Percentiles rank a stretch among this genome's conserved stretches.
Evolutionary conservation across 2,329 filamentous ascomycete species (phyloP).

Genomic region (Colletotrichum neosansevieriae): DNA sequence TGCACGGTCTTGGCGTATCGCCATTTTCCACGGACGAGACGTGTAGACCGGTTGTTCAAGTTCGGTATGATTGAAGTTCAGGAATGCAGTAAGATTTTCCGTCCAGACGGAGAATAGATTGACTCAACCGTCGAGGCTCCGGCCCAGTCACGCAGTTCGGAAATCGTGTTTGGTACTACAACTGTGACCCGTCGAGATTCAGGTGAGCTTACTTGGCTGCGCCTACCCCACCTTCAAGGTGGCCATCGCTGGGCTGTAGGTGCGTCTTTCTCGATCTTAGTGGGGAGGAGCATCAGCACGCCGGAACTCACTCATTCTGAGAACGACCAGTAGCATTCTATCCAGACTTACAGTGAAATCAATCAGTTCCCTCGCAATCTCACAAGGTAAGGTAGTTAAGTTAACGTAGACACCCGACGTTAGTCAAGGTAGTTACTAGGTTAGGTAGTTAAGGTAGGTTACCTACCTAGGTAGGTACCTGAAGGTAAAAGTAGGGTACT

Average conservation of each 20-base stretch:
- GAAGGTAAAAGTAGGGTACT: no score
- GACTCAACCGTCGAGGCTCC: slow-evolving; percentile 4
- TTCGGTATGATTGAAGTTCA: background rate
- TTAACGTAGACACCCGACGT: no score
- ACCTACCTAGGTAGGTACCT: no score
- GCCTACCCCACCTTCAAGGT: slow-evolving; percentile 39
- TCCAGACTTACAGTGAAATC: no score
- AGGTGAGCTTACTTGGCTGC: slow-evolving; percentile 32
- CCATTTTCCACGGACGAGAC: background rate
- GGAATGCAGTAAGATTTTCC: slow-evolving; percentile 5
- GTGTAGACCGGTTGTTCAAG: background rate
- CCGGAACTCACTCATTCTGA: no score
- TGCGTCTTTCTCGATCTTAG: background rate
- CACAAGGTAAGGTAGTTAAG: no score
- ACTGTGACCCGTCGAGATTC: slow-evolving; percentile 35
- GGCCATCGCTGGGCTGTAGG: no score
- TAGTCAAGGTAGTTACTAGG: no score
- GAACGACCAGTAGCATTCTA: no score
- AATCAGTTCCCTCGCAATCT: no score
- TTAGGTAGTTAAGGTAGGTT: no score
- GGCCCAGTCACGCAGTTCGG: slow-evolving; percentile 6
- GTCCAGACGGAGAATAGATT: background rate
- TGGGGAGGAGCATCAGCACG: slow-evolving; percentile 1
- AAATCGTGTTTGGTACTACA: slow-evolving; percentile 19
- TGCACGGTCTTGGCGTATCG: background rate